These are phyloP conservation scores for Leishmania gerbilli DNA, from an alignment of 208 protist genomes.

Conservation along the genomic window DNA sequence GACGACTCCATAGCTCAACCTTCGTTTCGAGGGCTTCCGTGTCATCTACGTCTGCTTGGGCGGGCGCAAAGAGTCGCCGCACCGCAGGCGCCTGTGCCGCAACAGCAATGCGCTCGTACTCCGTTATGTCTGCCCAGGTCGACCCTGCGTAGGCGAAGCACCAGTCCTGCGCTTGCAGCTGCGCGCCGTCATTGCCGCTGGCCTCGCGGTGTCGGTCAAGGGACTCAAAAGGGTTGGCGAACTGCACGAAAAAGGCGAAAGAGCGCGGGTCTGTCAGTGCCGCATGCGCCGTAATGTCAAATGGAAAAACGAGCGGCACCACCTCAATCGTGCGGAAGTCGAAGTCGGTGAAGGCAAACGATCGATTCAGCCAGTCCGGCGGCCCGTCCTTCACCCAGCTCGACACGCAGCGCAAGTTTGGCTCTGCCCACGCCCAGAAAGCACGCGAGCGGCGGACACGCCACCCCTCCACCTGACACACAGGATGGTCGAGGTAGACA, in stretches of 20 bases:
- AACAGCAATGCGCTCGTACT: constrained; percentile 24
- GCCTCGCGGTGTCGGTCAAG: background rate
- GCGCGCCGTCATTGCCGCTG: background rate
- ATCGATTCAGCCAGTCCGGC: constrained; percentile 52
- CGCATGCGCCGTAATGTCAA: constrained; percentile 42
- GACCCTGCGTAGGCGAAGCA: constrained; percentile 4
- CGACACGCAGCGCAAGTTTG: constrained; percentile 67
- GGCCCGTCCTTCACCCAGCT: constrained; percentile 68
- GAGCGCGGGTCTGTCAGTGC: constrained; percentile 49
- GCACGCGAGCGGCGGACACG: constrained; percentile 61
- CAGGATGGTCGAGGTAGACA: constrained; percentile 71
- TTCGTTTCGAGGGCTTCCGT: background rate
- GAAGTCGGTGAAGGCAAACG: constrained; percentile 72
- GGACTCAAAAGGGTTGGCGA: constrained; percentile 36
- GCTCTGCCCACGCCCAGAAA: constrained; percentile 86
- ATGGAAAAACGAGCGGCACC: constrained; percentile 80
- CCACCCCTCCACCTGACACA: constrained; percentile 76
- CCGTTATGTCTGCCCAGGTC: constrained; percentile 15
- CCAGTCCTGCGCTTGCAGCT: constrained; percentile 6
- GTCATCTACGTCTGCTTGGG: background rate
- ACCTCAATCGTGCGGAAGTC: constrained; percentile 67
- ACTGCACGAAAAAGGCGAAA: constrained; percentile 69
- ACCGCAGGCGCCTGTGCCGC: constrained; percentile 18
- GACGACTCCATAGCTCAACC: constrained; percentile 4
- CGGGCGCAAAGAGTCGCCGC: constrained; percentile 11